These are phyloP conservation scores for Anastatica hierochuntica DNA, from an alignment of 345 rosid genomes.

Conservation along the genomic window DNA sequence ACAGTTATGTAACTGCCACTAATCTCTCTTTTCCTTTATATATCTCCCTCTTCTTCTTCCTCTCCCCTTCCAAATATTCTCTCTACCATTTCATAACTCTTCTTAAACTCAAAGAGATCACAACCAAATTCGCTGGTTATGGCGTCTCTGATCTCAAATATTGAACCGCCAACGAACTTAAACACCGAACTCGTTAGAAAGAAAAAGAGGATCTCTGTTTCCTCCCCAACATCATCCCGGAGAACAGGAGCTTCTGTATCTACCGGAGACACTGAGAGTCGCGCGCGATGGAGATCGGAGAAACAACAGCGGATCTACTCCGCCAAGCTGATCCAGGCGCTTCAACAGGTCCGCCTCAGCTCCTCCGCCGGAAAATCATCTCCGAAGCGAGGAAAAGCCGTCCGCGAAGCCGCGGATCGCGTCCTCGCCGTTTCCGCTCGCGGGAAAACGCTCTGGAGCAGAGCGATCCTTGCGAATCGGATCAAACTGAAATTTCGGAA, in stretches of 20 bases:
- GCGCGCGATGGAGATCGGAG: slow-evolving; percentile 65
- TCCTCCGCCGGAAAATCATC: slow-evolving; percentile 31
- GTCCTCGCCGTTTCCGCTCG: slow-evolving; percentile 78
- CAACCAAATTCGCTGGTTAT: neutral
- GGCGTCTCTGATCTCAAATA: slow-evolving; percentile 15
- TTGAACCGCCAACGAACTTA: neutral
- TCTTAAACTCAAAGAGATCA: too few species aligned
- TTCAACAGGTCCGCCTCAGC: slow-evolving; percentile 41
- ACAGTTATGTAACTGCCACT: neutral
- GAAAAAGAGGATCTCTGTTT: slow-evolving; percentile 14
- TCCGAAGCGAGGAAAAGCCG: slow-evolving; percentile 53
- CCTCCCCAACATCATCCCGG: slow-evolving; percentile 7
- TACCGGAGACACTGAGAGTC: slow-evolving; percentile 4
- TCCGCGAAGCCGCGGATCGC: slow-evolving; percentile 80
- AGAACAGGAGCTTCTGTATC: neutral
- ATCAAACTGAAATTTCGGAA: slow-evolving; percentile 78
- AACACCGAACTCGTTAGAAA: slow-evolving; percentile 11
- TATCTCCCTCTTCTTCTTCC: neutral
- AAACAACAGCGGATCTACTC: slow-evolving; percentile 73
- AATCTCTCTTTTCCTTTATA: slow-evolving; percentile 7
- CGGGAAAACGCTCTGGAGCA: slow-evolving; percentile 84
- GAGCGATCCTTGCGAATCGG: slow-evolving; percentile 71
- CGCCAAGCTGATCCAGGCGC: slow-evolving; percentile 59
- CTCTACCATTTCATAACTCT: too few species aligned
- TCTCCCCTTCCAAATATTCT: slow-evolving; percentile 1